These are phyloP conservation scores for Macrolepiota fuliginosa DNA, from an alignment of 768 basidiomycete genomes.

Conservation along the genomic window DNA sequence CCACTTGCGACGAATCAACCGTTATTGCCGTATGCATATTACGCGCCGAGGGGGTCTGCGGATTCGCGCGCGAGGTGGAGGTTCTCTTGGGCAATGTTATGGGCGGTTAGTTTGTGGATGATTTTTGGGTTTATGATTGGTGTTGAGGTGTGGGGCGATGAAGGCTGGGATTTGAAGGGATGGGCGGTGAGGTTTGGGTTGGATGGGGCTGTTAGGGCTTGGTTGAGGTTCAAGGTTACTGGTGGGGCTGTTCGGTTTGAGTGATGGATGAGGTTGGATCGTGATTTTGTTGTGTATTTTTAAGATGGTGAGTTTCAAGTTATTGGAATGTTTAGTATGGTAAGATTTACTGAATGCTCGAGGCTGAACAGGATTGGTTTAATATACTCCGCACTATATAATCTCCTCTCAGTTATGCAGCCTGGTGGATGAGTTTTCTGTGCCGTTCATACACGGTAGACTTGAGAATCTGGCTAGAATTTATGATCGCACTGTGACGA, in stretches of 20 bases:
- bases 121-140: slow-evolving; percentile 26
- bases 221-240: slow-evolving; percentile 4
- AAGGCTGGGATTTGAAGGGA: slow-evolving; percentile 12
- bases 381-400: background rate
- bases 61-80: slow-evolving; percentile 36
- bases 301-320: background rate
- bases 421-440: background rate
- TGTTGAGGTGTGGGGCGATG: slow-evolving; percentile 24
- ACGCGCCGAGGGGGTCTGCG: slow-evolving; percentile 30
- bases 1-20: slow-evolving; percentile 33
- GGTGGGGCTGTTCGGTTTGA: background rate
- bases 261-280: background rate
- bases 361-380: background rate
- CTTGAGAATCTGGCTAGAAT: background rate
- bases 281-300: background rate
- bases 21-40: slow-evolving; percentile 36
- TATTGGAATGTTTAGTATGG: too few species aligned
- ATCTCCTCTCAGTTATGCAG: background rate
- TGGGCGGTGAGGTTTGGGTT: background rate
- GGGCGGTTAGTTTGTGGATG: slow-evolving; percentile 27
- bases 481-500: background rate
- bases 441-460: too few species aligned
- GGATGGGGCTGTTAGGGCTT: slow-evolving; percentile 1
- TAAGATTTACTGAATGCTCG: background rate
- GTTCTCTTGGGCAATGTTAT: slow-evolving; percentile 31